Evolutionary conservation across 225 moss, liverwort and hornwort species (phyloP), one percentile per base, ranked within the genome.

Genomic region (Pseudisothecium myosuroides): DNA sequence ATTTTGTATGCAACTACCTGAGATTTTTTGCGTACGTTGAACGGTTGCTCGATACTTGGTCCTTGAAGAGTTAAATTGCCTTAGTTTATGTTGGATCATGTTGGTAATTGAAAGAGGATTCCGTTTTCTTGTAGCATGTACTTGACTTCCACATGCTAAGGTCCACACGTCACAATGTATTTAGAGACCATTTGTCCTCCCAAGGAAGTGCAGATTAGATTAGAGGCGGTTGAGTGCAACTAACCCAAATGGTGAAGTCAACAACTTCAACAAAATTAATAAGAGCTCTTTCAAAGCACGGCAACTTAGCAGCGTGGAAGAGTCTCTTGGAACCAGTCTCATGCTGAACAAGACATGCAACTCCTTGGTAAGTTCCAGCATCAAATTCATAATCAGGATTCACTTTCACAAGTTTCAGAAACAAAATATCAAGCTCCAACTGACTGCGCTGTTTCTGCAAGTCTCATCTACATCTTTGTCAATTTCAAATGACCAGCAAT

Each of bases 1-100:
- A 56, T 10, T 78, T 26, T 1, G 0, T 78, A 24, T 0, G 2
- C n/a, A 78, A 17, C 78, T 56, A 16, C 26, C 3, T 2, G 0
- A 55, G 17, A 78, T 26, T 2, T 78, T 56, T 78, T 78, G n/a
- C 7, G 7, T 78, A n/a, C 56, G 0, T 56, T 78, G 56, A 78
- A 55, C n/a, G n/a, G n/a, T n/a, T n/a, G n/a, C 37, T 37, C 37
- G 6, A 10, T 77, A 9, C 55, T 55, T 74, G 43, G 45, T 74
- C 72, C 27, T 28, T 24, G 7, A 41, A 8, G 24, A 24, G 9
- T 73, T 45, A 73, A 28, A 73, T 0, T 0, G 0, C 11, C 73
- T 73, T 45, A 18, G 2, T 45, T 45, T 29, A 28, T 45, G 17
- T 45, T 45, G 28, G 17, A 29, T 73, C 73, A 29, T 29, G 45